Base-by-base conservation (phyloP, 2,329 filamentous ascomycete species). In the Hymenoscyphus salicellus region DNA sequence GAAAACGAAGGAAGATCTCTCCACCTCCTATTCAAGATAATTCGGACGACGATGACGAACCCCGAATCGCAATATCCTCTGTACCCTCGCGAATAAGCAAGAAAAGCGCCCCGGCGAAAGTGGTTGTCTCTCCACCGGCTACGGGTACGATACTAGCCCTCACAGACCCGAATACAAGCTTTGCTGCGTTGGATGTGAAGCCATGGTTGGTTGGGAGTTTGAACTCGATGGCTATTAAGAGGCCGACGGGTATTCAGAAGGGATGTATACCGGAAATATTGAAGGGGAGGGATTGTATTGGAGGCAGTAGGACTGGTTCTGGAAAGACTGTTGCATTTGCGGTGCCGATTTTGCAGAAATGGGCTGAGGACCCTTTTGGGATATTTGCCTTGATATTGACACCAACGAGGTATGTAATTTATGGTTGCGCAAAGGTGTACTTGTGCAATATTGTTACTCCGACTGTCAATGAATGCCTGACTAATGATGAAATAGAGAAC, bases 271-370 rank as follows among this genome's bases (percentile, higher is more conserved):
- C 94, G 1, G 90, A 95, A 75, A 97, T 98, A 65, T 77, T 99
- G 38, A 89, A 92, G 71, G 95, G 95, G 5, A 85, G 91, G 72
- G 93, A 99, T 78, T 97, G 93, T 75, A 97, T 99, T 72, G 95
- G 95, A 74, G 93, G 93, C 43, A 96, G 92, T 74, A 85, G 93
- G 68, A 99, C 95, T 0, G 95, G 95, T 81, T 97, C 94, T 14
- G 95, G 95, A 79, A 99, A 99, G 81, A 99, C 95, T 3, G 89
- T 98, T 55, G 93, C 95, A 1, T 99, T 99, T 77, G 91, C 94
- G 0, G 92, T 93, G 10, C 95, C 95, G 0, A 96, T 99, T 66
- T 80, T 99, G 68, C 94, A 98, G 76, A 90, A 89, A 77, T 98
- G 93, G 93, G 88, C 94, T 1, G 86, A 93, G 74, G 93, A 99